These are phyloP conservation scores for Globisporangium ultimum DNA, from an alignment of 352 stramenopile genomes.

Conservation along the genomic window DNA sequence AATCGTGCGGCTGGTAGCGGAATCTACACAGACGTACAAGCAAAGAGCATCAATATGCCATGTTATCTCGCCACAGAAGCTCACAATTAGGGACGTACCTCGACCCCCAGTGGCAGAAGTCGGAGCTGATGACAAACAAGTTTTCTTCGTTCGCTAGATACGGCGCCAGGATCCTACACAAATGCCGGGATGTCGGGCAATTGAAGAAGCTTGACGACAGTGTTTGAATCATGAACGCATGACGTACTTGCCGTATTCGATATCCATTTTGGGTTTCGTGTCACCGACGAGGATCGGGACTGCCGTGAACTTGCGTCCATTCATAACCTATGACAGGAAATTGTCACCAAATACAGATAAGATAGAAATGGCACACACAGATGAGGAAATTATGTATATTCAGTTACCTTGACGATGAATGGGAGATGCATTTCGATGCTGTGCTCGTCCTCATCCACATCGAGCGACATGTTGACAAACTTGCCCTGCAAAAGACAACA, in stretches of 20 bases:
- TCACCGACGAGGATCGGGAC: constrained; percentile 96
- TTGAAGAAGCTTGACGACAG: background rate
- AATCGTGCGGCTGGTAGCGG: constrained; percentile 86
- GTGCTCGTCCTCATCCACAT: constrained; percentile 94
- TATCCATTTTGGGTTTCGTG: constrained; percentile 82
- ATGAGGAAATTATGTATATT: too few relatives aligned
- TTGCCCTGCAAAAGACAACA: constrained; percentile 40
- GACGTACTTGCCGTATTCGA: constrained; percentile 75
- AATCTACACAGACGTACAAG: constrained; percentile 46
- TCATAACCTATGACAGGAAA: constrained; percentile 44
- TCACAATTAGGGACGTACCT: constrained; percentile 27
- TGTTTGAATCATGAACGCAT: background rate
- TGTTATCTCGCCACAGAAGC: too few relatives aligned
- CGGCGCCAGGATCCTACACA: constrained; percentile 79
- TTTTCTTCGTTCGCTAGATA: constrained; percentile 92
- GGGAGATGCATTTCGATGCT: constrained; percentile 98
- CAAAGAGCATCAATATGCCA: background rate
- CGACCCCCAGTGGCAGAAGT: constrained; percentile 97
- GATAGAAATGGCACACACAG: too few relatives aligned
- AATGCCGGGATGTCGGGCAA: too few relatives aligned
- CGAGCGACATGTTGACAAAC: constrained; percentile 74
- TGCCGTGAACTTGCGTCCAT: constrained; percentile 77
- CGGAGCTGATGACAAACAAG: constrained; percentile 95
- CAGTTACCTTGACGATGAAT: constrained; percentile 87
- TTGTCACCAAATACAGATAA: background rate